Evolutionary conservation across 169 alveolate species (phyloP).

Genomic region (Perkinsus marinus): DNA sequence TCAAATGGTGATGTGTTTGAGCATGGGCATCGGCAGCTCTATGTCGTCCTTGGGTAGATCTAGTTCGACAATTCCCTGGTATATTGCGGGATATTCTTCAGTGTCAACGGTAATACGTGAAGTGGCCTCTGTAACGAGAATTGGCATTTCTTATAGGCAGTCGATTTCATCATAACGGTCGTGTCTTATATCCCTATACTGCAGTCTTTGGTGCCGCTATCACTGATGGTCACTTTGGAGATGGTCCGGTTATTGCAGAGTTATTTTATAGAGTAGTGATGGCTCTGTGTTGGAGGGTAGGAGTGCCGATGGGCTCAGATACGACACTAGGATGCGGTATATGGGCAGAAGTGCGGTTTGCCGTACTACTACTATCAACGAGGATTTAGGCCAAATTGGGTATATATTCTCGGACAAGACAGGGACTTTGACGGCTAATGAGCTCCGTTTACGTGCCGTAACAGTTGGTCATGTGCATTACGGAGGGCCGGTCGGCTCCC

Average conservation of each 20-base stretch:
- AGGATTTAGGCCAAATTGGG: conserved; percentile 92
- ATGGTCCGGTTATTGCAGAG: not conserved
- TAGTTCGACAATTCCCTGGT: not conserved
- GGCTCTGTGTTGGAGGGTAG: not conserved
- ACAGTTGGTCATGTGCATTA: not conserved
- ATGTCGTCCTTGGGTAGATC: not conserved
- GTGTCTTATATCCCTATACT: not conserved
- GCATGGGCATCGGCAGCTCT: not conserved
- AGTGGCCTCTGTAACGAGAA: too few relatives aligned
- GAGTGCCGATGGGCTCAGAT: not conserved
- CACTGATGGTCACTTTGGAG: not conserved
- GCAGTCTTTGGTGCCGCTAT: not conserved
- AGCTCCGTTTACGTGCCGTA: conserved; percentile 48
- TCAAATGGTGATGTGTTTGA: not conserved
- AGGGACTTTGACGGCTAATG: conserved; percentile 95
- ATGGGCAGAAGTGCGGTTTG: not conserved
- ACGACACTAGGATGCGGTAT: not conserved
- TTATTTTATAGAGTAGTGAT: not conserved
- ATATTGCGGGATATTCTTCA: not conserved
- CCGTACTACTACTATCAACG: conserved; percentile 3
- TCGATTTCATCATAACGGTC: not conserved
- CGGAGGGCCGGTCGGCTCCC: not conserved
- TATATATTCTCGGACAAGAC: conserved; percentile 91
- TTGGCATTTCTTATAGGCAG: not conserved
- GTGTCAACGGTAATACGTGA: not conserved